Evolutionary conservation across 1,284 basidiomycete genomes (phyloP).

Genomic region (Tilletia caries): DNA sequence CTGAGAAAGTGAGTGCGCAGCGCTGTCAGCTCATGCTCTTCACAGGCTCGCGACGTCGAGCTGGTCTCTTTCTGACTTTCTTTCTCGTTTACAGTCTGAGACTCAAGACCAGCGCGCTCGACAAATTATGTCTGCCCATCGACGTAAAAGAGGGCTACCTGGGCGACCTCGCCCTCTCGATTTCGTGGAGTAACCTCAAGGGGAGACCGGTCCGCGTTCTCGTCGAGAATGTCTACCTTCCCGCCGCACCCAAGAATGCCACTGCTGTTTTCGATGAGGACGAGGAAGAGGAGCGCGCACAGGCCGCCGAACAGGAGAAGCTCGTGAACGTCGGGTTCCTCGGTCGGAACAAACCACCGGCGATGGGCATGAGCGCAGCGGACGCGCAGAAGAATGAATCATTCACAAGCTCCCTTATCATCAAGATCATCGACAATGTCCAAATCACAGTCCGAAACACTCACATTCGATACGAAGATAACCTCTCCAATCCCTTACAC

Average conservation of each 20-base stretch:
- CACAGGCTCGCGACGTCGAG: too few species aligned
- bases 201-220: constrained; percentile 88
- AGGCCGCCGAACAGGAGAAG: constrained; percentile 83
- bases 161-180: constrained; percentile 82
- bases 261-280: constrained; percentile 69
- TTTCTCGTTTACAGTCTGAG: constrained; percentile 59
- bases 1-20: constrained; percentile 58
- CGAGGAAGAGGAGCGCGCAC: constrained; percentile 77
- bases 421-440: constrained; percentile 92
- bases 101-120: constrained; percentile 88
- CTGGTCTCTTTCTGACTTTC: not conserved
- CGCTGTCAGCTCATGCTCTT: not conserved
- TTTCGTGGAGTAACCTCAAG: constrained; percentile 94
- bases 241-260: constrained; percentile 81
- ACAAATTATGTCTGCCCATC: constrained; percentile 92
- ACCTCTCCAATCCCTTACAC: constrained; percentile 88
- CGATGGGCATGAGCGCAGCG: constrained; percentile 55
- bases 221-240: constrained; percentile 90
- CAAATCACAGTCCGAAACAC: constrained; percentile 74
- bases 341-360: constrained; percentile 27
- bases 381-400: constrained; percentile 74
- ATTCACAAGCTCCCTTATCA: constrained; percentile 76
- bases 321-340: constrained; percentile 84
- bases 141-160: constrained; percentile 91
- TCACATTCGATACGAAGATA: constrained; percentile 86